A percentile compares a stretch with the other conserved stretches of the same genome.
These are phyloP conservation scores for Corchorus capsularis DNA, from an alignment of 345 rosid species.

Conservation along the genomic window DNA sequence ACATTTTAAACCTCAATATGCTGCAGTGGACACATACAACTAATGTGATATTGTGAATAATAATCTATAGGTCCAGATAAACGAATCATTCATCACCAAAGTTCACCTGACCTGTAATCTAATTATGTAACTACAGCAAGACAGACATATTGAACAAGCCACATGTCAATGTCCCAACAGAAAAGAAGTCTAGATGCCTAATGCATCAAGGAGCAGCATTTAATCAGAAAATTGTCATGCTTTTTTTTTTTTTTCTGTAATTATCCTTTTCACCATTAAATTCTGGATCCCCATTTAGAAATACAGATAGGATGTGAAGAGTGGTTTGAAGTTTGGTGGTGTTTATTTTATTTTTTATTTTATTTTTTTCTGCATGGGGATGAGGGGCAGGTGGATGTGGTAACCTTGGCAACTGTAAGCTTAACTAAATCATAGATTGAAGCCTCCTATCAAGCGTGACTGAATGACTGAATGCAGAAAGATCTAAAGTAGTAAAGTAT, in stretches of 20 bases:
- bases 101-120: not conserved
- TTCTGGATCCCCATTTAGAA: too few relatives aligned
- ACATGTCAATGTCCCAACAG: not conserved
- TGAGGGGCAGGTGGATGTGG: too few relatives aligned
- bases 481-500: not conserved
- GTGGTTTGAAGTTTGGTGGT: too few relatives aligned
- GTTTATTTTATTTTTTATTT: too few relatives aligned
- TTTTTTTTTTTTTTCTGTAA: too few relatives aligned
- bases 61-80: not conserved
- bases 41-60: not conserved
- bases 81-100: not conserved
- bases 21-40: not conserved
- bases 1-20: conserved; percentile 1
- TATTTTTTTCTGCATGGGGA: too few relatives aligned
- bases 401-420: not conserved
- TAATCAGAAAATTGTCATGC: not conserved
- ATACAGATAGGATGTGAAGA: too few relatives aligned
- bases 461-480: not conserved
- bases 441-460: not conserved
- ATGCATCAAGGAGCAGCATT: not conserved
- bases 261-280: too few relatives aligned
- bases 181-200: not conserved
- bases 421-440: not conserved
- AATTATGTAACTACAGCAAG: not conserved
- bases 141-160: not conserved